Evolutionary conservation across 805 yeast species (phyloP).

Genomic region (baker's yeast (Saccharomyces cerevisiae)): DNA sequence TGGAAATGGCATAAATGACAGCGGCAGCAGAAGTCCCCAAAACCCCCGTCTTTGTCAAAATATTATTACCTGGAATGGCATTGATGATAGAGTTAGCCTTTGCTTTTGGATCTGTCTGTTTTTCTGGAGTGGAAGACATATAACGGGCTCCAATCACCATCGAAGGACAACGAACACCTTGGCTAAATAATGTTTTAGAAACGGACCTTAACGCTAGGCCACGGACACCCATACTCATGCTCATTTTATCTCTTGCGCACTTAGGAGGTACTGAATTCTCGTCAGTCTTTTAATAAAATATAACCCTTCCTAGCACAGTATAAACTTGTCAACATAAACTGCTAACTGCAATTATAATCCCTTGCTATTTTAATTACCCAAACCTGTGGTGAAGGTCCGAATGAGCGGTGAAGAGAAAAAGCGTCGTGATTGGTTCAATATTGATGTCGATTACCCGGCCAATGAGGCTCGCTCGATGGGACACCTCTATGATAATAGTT

Average conservation of each 20-base stretch:
- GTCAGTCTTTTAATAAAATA: neutral
- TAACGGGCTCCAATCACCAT: constrained; percentile 49
- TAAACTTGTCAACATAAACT: neutral
- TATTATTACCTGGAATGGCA: constrained; percentile 86
- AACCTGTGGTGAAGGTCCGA: neutral
- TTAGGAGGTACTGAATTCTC: neutral
- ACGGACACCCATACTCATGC: constrained; percentile 23
- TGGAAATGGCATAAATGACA: constrained; percentile 85
- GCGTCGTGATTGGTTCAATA: neutral
- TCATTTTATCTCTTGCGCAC: neutral
- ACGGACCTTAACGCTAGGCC: constrained; percentile 21
- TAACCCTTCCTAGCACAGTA: neutral
- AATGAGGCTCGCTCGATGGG: too few relatives aligned
- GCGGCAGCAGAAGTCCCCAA: constrained; percentile 94
- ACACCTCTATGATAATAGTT: neutral
- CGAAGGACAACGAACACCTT: constrained; percentile 22
- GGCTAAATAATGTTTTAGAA: constrained; percentile 18
- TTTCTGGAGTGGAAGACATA: constrained; percentile 46
- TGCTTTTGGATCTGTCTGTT: constrained; percentile 70
- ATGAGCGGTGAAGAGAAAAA: neutral
- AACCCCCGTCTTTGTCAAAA: constrained; percentile 86
- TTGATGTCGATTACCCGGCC: neutral
- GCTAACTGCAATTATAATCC: neutral
- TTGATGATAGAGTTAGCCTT: constrained; percentile 86
- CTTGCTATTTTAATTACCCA: neutral